Evolutionary conservation across 257 asterid genomes (phyloP), one percentile per base, ranked within the genome.

Genomic region (Solanum habrochaites): DNA sequence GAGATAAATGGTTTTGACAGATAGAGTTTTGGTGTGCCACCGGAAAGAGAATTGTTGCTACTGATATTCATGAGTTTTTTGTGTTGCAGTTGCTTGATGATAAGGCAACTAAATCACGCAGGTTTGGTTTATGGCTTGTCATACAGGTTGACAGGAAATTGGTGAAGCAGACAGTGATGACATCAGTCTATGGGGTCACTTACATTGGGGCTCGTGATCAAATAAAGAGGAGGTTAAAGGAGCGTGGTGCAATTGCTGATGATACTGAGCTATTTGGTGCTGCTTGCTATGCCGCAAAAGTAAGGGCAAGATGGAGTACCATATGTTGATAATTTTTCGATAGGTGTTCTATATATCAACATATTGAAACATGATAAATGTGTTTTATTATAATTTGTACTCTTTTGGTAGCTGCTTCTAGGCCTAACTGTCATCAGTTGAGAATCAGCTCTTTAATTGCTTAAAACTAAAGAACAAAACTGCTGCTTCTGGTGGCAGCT

Each of bases 131-230:
- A 47, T 86, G 87, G 85, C 83, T 70, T 84, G 88, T 62, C 90
- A 62, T 89, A 86, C 89, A 97, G 99, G 99, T 97, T 89, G 99
- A 97, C 88, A 90, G 99, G 89, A 95, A 97, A 93, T 88, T 97
- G 94, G 99, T 97, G 89, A 97, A 97, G 94, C 99, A 97, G 91
- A 95, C 99, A 3, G 99, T 97, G 86, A 97, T 97, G 99, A 97
- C 99, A 89, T 97, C 99, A 83, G 99, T 97, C 75, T 97, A 97
- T 91, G 99, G 99, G 74, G 99, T 97, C 87, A 97, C 99, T n/a
- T 95, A 93, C 87, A 90, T 94, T 90, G 99, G 99, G 85, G 99
- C 99, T 74, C 96, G 99, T 82, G 99, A 97, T 89, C 99, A 97
- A 88, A 97, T 97, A 83, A 94, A 92, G 91, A 93, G 94, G 90